Base-by-base conservation (phyloP, 2,329 filamentous ascomycete species). In the Epicoccum nigrum region DNA sequence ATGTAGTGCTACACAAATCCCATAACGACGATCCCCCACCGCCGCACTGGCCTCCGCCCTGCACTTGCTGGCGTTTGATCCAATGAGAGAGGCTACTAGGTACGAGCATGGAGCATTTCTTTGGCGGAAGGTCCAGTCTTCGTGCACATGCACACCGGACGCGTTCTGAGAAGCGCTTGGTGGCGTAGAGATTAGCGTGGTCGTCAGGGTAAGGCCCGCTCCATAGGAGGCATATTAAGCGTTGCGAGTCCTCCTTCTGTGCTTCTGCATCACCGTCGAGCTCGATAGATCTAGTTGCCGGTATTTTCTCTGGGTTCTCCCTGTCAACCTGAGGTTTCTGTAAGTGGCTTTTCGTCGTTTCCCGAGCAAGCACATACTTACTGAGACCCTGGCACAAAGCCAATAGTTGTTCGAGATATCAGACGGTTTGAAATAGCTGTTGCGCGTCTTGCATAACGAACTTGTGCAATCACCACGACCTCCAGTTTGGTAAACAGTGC, bases 1-100 rank as follows among this genome's bases (percentile, higher is more conserved):
- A 69, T 54, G 62, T 59, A 21, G 65, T 72, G 65, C 50, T 61
- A 72, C 70, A 53, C 45, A 33, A 53, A 54, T 61, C 59, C 67
- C 65, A 72, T 69, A 67, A 73, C 66, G 55, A 53, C 59, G 13
- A 53, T 59, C 56, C 52, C 56, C 58, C 53, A 60, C 60, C 47
- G 56, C 62, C 51, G 58, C 58, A 62, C 56, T 57, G 57, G 54
- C 45, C 53, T 60, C 48, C 43, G 37, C 38, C 51, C 45, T 62
- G 58, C 44, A 55, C 52, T 45, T 62, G 54, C 46, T 39, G 32
- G 37, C 44, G 55, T 67, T 64, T 63, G 55, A 37, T 49, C 59
- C 63, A 62, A 65, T 65, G 46, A 63, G 35, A 40, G 39, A 15
- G 42, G 21, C 39, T 53, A 17, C 52, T 53, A 45, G 34, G 42